These are phyloP conservation scores for Hibiscus syriacus DNA, from an alignment of 345 rosid species.

Conservation along the genomic window DNA sequence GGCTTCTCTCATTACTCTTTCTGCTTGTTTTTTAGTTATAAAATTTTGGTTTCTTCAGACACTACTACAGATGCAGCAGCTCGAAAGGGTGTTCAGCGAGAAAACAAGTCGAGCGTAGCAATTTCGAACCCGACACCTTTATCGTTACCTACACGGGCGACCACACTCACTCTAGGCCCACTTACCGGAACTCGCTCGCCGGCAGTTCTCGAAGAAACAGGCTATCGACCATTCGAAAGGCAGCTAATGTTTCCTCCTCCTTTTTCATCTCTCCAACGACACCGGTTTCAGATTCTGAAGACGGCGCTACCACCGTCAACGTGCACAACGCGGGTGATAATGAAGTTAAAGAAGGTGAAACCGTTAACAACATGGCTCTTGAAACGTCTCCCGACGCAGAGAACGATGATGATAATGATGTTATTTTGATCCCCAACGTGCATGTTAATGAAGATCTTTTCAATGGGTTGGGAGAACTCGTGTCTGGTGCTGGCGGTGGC, in stretches of 20 bases:
- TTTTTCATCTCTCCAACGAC: constrained; percentile 34
- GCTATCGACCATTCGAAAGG: background rate
- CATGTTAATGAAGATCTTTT: constrained; percentile 44
- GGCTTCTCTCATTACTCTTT: background rate
- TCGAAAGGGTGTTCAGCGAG: too few species aligned
- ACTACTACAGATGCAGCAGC: constrained; percentile 83
- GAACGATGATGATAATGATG: constrained; percentile 1
- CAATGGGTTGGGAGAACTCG: constrained; percentile 22
- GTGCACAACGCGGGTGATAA: background rate
- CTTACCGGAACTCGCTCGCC: constrained; percentile 90
- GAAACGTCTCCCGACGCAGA: constrained; percentile 24
- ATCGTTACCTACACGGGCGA: too few species aligned
- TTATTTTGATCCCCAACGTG: constrained; percentile 48
- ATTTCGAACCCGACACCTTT: too few species aligned
- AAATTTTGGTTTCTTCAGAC: constrained; percentile 28
- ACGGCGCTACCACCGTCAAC: background rate
- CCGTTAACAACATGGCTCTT: background rate
- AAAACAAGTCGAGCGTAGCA: too few species aligned
- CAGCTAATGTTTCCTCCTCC: background rate
- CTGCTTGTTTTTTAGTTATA: background rate
- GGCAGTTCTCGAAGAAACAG: constrained; percentile 59
- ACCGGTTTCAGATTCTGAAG: constrained; percentile 29
- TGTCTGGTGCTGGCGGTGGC: background rate
- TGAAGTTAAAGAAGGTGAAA: background rate
- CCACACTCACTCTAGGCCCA: too few species aligned